phyloP scores from a whole-genome alignment of 225 moss, liverwort and hornwort genomes.

The Thuidium tamariscinum region DNA sequence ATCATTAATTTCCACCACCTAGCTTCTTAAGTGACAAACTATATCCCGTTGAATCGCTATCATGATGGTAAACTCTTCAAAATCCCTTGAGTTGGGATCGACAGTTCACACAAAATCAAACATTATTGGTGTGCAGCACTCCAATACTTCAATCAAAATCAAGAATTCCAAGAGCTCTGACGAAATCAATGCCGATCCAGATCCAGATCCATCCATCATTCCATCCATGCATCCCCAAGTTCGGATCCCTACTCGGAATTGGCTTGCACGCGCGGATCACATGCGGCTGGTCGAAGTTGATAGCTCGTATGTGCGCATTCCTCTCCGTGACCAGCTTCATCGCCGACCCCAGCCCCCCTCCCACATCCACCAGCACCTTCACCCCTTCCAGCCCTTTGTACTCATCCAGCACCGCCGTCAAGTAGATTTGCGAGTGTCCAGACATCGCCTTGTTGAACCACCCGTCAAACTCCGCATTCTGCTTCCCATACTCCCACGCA shows the following conservation, averaged over 20 bases:
- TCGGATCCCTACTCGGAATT: not conserved
- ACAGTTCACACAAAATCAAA: not conserved
- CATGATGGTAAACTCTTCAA: not conserved
- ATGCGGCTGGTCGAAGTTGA: not conserved
- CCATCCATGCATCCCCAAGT: not conserved
- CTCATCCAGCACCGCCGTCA: not conserved
- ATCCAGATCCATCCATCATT: not conserved
- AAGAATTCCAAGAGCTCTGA: not conserved
- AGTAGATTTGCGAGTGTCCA: not conserved
- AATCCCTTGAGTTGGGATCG: not conserved
- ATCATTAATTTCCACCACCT: not conserved
- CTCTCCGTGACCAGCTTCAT: not conserved
- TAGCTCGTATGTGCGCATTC: not conserved
- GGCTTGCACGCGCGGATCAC: not conserved
- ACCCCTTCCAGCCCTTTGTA: not conserved
- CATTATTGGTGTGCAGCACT: not conserved
- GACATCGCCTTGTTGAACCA: not conserved
- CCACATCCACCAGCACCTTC: not conserved
- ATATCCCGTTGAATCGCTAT: not conserved
- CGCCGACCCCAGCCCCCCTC: not conserved
- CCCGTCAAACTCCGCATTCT: not conserved
- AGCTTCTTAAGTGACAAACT: not conserved
- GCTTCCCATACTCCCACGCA: not conserved
- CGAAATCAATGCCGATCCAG: not conserved
- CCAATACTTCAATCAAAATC: not conserved